phyloP scores from a whole-genome alignment of 1,139 yeast species.

The Geotrichum australiense region DNA sequence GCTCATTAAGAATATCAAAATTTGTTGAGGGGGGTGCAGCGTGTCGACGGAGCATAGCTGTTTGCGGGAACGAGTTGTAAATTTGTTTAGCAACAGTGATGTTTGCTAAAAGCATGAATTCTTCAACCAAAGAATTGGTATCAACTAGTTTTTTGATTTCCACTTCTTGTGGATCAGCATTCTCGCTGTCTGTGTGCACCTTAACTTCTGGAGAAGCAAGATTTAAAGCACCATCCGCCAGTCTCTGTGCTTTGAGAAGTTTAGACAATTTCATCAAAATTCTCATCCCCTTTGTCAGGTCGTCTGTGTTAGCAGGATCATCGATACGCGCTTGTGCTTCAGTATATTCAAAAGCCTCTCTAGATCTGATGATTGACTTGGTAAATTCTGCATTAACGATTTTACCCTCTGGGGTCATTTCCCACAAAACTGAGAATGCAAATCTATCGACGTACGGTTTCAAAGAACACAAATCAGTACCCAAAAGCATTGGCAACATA shows the following conservation, averaged over 20 bases:
- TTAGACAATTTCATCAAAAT: conserved; percentile 69
- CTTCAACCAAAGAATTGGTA: conserved; percentile 94
- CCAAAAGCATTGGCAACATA: conserved; percentile 93
- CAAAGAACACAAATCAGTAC: conserved; percentile 92
- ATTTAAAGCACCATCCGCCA: conserved; percentile 94
- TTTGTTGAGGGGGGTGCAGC: conserved; percentile 94
- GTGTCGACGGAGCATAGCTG: conserved; percentile 93
- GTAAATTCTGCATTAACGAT: conserved; percentile 76
- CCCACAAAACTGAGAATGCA: conserved; percentile 96
- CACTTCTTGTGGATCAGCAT: conserved; percentile 94
- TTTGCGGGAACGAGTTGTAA: conserved; percentile 89
- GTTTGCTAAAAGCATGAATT: conserved; percentile 96
- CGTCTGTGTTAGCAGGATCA: conserved; percentile 69
- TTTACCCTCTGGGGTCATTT: conserved; percentile 76
- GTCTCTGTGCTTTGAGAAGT: conserved; percentile 72
- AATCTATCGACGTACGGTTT: conserved; percentile 93
- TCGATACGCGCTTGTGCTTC: conserved; percentile 90
- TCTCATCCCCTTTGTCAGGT: conserved; percentile 84
- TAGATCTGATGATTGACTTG: conserved; percentile 83
- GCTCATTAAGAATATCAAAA: conserved; percentile 82
- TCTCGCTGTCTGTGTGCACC: conserved; percentile 94
- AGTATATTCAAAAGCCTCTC: conserved; percentile 94
- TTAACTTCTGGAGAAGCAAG: conserved; percentile 97
- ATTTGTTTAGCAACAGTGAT: conserved; percentile 92
- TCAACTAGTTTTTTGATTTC: conserved; percentile 83